A percentile compares a stretch with the other conserved stretches of the same genome.
phyloP scores from a whole-genome alignment of 2,329 filamentous ascomycete species.

The Microcyclosporella mali region DNA sequence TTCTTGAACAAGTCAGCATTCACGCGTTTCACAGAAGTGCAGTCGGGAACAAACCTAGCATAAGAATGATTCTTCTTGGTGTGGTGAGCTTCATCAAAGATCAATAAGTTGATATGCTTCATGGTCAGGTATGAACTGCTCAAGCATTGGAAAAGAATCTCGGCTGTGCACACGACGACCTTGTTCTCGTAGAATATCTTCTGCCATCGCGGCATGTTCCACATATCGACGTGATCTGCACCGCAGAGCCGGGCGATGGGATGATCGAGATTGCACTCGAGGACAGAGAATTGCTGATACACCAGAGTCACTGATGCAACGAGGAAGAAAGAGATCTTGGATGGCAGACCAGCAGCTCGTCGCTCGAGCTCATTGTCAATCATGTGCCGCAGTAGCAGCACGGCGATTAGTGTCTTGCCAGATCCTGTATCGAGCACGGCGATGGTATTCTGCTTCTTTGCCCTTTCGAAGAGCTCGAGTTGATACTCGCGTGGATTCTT shows the following conservation, averaged over 20 bases:
- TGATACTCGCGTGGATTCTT: conserved; percentile 83
- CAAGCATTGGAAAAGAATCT: conserved; percentile 73
- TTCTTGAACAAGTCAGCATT: conserved; percentile 38
- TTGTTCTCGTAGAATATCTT: conserved; percentile 59
- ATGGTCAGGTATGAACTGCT: conserved; percentile 74
- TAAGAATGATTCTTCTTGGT: conserved; percentile 92
- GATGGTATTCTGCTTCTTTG: conserved; percentile 79
- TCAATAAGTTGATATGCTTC: conserved; percentile 75
- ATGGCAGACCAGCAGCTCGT: conserved; percentile 53
- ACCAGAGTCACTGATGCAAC: conserved; percentile 82
- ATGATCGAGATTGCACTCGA: conserved; percentile 74
- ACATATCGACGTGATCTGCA: conserved; percentile 55
- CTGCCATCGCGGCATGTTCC: conserved; percentile 56
- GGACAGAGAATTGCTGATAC: conserved; percentile 78
- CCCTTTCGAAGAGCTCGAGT: conserved; percentile 79
- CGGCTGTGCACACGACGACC: conserved; percentile 87
- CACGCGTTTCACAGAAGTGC: not conserved
- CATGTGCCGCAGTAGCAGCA: conserved; percentile 69
- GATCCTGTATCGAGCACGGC: conserved; percentile 93
- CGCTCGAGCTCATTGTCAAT: conserved; percentile 71
- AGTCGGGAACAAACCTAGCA: conserved; percentile 48
- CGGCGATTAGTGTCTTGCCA: conserved; percentile 94
- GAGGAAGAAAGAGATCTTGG: conserved; percentile 75
- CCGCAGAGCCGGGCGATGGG: conserved; percentile 70
- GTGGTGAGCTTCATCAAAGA: conserved; percentile 96